Percentiles rank a stretch among this genome's conserved stretches.
phyloP scores from a whole-genome alignment of 106 monocot genomes.

The Iris macrosiphon region DNA sequence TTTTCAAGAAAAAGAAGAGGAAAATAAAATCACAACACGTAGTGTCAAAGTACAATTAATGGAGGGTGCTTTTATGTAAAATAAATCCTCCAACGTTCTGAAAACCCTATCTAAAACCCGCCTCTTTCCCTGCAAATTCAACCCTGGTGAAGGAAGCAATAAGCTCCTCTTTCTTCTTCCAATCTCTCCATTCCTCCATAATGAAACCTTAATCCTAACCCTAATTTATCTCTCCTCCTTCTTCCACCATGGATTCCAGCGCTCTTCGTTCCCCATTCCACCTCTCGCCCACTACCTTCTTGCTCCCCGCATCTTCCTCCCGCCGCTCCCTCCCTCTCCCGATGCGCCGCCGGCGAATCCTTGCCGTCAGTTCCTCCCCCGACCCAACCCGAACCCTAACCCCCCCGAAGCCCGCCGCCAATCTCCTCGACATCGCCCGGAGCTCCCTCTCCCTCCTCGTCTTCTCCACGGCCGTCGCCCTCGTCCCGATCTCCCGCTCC shows the following conservation, averaged over 20 bases:
- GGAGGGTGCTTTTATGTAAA: no score
- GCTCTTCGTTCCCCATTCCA: conserved; percentile 8
- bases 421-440: conserved; percentile 9
- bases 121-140: not conserved
- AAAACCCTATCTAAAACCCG: conserved; percentile 18
- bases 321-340: not conserved
- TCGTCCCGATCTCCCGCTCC: conserved; percentile 12
- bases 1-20: no score
- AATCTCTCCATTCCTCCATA: not conserved
- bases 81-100: no score
- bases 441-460: conserved; percentile 24
- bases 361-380: conserved; percentile 3
- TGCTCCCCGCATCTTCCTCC: not conserved
- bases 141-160: not conserved
- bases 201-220: not conserved
- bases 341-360: conserved; percentile 6
- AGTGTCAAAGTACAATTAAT: no score
- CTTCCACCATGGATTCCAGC: conserved; percentile 16
- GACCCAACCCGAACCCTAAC: not conserved
- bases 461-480: conserved; percentile 34
- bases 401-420: not conserved
- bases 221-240: not conserved
- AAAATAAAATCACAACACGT: no score
- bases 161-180: not conserved
- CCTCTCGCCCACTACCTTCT: not conserved